Conservation (phyloP, 2,329 filamentous ascomycete species). For the Lachnellula suecica region DNA sequence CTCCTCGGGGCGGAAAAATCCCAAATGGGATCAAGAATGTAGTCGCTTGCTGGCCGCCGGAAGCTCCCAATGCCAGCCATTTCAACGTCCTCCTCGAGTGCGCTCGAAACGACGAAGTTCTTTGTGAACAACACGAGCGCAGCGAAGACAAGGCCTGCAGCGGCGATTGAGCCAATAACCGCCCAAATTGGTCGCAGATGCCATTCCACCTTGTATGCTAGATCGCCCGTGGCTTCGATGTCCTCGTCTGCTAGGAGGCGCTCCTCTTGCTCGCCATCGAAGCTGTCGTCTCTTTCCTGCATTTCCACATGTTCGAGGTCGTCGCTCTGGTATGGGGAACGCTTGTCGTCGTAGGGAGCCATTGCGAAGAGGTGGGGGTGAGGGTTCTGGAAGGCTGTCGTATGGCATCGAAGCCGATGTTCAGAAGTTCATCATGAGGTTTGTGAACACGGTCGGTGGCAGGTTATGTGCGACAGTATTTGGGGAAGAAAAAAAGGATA, state of each 20-base stretch:
- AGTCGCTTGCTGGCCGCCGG: conserved; percentile 44
- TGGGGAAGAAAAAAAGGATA: neutral
- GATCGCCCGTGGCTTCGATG: conserved; percentile 10
- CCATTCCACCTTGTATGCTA: conserved; percentile 28
- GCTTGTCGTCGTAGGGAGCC: conserved; percentile 18
- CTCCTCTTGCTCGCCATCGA: conserved; percentile 21
- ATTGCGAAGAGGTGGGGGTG: conserved; percentile 6
- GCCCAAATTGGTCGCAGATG: conserved; percentile 31
- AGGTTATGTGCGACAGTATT: too few relatives aligned
- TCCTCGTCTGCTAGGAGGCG: conserved; percentile 24
- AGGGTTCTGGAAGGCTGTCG: too few relatives aligned
- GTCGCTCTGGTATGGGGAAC: conserved; percentile 9
- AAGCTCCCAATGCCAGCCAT: conserved; percentile 21
- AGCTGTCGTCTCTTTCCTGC: conserved; percentile 23
- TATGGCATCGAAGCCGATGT: too few relatives aligned
- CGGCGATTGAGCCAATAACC: conserved; percentile 22
- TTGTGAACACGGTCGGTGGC: too few relatives aligned
- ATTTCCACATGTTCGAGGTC: conserved; percentile 28
- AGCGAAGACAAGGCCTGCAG: conserved; percentile 18
- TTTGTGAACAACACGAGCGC: conserved; percentile 24
- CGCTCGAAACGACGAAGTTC: conserved; percentile 21
- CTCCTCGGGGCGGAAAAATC: conserved; percentile 48
- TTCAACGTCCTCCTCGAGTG: conserved; percentile 11
- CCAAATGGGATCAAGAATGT: conserved; percentile 58
- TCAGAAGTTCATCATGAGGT: neutral